phyloP scores from a whole-genome alignment of 164 flowering plant species.

The Houttuynia cordata region DNA sequence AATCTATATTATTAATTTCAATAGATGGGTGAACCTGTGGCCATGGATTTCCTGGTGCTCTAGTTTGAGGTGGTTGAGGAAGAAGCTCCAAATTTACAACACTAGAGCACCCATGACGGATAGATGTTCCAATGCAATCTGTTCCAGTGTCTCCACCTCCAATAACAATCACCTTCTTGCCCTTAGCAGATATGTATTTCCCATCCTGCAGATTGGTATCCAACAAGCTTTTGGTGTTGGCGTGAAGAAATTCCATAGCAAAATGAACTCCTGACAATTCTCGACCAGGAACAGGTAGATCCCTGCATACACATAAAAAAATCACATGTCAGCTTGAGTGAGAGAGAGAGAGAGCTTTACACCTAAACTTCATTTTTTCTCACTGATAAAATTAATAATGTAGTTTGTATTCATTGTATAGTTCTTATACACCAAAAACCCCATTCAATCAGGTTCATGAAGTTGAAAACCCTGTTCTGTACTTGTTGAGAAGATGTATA shows the following conservation, averaged over 20 bases:
- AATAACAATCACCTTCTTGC: constrained; percentile 92
- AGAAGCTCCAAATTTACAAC: constrained; percentile 87
- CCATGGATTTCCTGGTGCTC: constrained; percentile 98
- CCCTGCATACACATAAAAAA: constrained; percentile 36
- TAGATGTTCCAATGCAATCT: constrained; percentile 94
- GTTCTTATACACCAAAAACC: too few species aligned
- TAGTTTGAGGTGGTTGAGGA: constrained; percentile 67
- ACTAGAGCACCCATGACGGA: constrained; percentile 79
- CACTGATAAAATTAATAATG: neutral
- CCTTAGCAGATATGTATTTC: constrained; percentile 85
- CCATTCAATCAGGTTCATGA: neutral
- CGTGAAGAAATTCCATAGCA: constrained; percentile 97
- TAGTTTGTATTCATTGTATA: neutral
- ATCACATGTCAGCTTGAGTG: neutral
- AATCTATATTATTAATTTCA: neutral
- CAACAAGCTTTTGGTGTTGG: constrained; percentile 94
- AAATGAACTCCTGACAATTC: constrained; percentile 80
- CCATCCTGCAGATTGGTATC: constrained; percentile 87
- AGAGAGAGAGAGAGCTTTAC: too few species aligned
- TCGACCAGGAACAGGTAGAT: constrained; percentile 91
- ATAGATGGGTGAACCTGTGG: constrained; percentile 56
- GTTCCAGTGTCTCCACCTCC: constrained; percentile 99
- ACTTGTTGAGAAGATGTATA: too few species aligned
- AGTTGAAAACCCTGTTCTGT: too few species aligned
- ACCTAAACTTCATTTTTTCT: too few species aligned